Evolutionary conservation across 2,329 filamentous ascomycete genomes (phyloP).

Genomic region (Xylaria arbuscula): DNA sequence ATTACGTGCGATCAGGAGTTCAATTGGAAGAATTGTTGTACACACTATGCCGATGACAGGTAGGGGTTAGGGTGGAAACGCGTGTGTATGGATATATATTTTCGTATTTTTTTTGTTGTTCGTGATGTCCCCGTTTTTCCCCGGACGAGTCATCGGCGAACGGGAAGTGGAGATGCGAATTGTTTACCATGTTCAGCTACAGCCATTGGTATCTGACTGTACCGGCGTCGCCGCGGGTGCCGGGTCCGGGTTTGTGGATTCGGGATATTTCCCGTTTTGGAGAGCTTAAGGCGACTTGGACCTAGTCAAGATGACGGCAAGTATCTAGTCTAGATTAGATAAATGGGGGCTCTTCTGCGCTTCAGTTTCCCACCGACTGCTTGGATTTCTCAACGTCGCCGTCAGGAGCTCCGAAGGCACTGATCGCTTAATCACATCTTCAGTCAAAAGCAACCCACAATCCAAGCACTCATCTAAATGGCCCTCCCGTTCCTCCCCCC

Average conservation of each 20-base stretch:
- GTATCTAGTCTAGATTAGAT: constrained; percentile 1
- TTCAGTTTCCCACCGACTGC: constrained; percentile 1
- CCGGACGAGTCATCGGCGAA: constrained; percentile 43
- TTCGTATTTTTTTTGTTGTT: neutral
- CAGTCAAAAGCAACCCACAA: neutral
- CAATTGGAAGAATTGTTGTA: no score
- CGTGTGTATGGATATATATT: neutral
- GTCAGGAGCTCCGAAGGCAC: neutral
- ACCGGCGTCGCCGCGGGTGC: constrained; percentile 2
- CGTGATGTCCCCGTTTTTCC: neutral
- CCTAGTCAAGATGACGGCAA: constrained; percentile 3
- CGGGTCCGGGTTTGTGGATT: neutral
- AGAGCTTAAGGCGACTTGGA: neutral
- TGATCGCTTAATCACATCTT: neutral
- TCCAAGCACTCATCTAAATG: constrained; percentile 34
- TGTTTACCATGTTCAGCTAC: neutral
- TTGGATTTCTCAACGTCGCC: neutral
- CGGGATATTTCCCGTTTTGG: constrained; percentile 20
- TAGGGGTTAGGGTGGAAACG: no score
- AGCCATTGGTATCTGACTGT: neutral
- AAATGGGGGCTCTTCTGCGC: constrained; percentile 2
- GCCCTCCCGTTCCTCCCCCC: constrained; percentile 45
- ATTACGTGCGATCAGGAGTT: neutral
- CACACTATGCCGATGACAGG: no score
- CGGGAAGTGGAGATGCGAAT: neutral